Evolutionary conservation across 331 rosid genomes (phyloP), one percentile per base, ranked within the genome.

Genomic region (Malus hybrid): DNA sequence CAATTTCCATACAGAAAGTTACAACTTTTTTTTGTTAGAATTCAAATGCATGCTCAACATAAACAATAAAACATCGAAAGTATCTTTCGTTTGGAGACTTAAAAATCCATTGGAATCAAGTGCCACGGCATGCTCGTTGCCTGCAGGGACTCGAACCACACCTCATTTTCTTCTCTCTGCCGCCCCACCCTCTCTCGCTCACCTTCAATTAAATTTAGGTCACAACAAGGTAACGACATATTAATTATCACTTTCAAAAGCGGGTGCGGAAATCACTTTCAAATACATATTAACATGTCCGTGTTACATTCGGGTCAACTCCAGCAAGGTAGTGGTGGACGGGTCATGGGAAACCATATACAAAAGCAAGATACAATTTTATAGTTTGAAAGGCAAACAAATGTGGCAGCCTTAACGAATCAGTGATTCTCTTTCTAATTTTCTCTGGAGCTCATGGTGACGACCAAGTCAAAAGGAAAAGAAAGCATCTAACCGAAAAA

Each of bases 101-200:
- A 91, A 97, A 71, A 66, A 72, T 80, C 98, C 98, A 82, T 82
- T 87, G 62, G 97, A 93, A 83, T 91, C 98, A 80, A 91, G 90
- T 42, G 98, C 98, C 78, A 88, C 93, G 0, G 90, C 98, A 85
- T 93, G 98, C 91, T 91, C 95, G 16, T 93, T 90, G 34, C 98
- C 97, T 54, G 98, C 97, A 48, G 95, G 89, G 71, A 93, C 98
- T n/a, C 86, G 87, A 69, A 93, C 89, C 27, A 93, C 76, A 39
- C 46, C 46, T 39, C 46, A 39, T 39, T 39, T 39, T 39, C 46
- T 39, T 39, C 44, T 39, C 46, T 9, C 46, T 39, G 12, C 46
- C 12, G 44, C 44, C 12, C 1, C 4, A 39, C 46, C 46, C 13
- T 3, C 46, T 3, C 13, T 42, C 4, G 5, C 46, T 42, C 1